Percentiles rank a stretch among this genome's conserved stretches.
Evolutionary conservation across 257 asterid genomes (phyloP).

Genomic region (Primulina huaijiensis): DNA sequence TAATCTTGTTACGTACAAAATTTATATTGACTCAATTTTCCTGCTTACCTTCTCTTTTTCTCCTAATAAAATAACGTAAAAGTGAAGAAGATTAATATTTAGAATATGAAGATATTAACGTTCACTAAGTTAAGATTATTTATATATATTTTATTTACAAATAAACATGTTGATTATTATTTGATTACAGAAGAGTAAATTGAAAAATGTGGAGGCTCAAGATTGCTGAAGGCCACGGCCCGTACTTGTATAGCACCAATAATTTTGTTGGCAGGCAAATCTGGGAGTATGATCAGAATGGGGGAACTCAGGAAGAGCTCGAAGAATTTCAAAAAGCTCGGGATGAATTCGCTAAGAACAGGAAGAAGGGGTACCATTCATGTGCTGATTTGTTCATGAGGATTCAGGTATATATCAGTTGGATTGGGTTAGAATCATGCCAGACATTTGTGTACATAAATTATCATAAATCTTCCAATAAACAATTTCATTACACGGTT

Average conservation of each 20-base stretch:
- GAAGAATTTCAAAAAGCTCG: conserved; percentile 40
- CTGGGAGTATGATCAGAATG: conserved; percentile 53
- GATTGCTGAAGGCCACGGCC: conserved; percentile 53
- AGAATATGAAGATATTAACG: too few species aligned
- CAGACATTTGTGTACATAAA: too few species aligned
- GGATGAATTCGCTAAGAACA: conserved; percentile 28
- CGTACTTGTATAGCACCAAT: conserved; percentile 53
- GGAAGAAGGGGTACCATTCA: conserved; percentile 43
- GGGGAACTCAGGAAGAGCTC: conserved; percentile 43
- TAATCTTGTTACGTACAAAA: too few species aligned
- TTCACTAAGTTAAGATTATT: too few species aligned
- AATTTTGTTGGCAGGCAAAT: conserved; percentile 51
- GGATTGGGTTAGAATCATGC: background rate
- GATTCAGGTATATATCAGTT: conserved; percentile 35
- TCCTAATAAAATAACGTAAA: too few species aligned
- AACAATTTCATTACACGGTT: background rate
- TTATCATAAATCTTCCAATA: background rate
- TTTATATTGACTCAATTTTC: too few species aligned
- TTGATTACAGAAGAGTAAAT: background rate
- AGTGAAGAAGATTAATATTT: too few species aligned
- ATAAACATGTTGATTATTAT: background rate
- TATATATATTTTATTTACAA: too few species aligned
- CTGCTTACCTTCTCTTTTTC: too few species aligned
- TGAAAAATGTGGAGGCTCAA: conserved; percentile 54
- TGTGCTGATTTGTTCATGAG: conserved; percentile 55